phyloP scores from a whole-genome alignment of 23 red algal genomes.

The Gracilaria vermiculophylla region DNA sequence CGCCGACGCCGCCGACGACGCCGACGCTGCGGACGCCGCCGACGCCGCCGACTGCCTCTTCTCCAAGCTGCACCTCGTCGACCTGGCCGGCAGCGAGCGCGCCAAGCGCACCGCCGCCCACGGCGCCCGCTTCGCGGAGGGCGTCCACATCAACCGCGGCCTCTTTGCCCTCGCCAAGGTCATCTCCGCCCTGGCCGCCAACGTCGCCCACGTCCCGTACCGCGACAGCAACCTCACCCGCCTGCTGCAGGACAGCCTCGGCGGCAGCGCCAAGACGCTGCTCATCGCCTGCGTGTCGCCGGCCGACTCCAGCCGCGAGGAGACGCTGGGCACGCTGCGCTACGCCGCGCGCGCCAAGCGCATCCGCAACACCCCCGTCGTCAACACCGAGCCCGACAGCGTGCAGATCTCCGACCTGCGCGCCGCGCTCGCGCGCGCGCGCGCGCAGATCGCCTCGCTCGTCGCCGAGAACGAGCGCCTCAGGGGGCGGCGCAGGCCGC shows the following conservation, averaged over 20 bases:
- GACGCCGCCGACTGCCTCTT: constrained; percentile 17
- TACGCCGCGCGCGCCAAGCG: constrained; percentile 90
- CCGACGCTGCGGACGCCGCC: too few relatives aligned
- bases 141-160: constrained; percentile 91
- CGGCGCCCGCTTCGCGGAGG: constrained; percentile 80
- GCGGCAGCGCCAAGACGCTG: constrained; percentile 81
- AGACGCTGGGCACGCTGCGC: constrained; percentile 89
- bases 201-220: constrained; percentile 78
- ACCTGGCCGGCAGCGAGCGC: constrained; percentile 93
- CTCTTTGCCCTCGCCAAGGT: constrained; percentile 88
- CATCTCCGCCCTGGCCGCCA: constrained; percentile 66
- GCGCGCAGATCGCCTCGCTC: constrained; percentile 77
- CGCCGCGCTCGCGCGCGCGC: constrained; percentile 47
- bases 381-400: constrained; percentile 81
- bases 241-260: constrained; percentile 89
- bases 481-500: not conserved
- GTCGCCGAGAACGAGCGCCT: constrained; percentile 63
- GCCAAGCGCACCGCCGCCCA: constrained; percentile 69
- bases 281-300: constrained; percentile 85
- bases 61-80: constrained; percentile 84
- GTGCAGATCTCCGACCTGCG: constrained; percentile 61
- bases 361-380: constrained; percentile 89
- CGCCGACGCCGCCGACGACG: too few relatives aligned
- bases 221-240: constrained; percentile 94
- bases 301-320: constrained; percentile 67